A percentile compares a stretch with the other conserved stretches of the same genome.
Evolutionary conservation across 2,329 filamentous ascomycete genomes (phyloP).

Genomic region (Microcyclosporella mali): DNA sequence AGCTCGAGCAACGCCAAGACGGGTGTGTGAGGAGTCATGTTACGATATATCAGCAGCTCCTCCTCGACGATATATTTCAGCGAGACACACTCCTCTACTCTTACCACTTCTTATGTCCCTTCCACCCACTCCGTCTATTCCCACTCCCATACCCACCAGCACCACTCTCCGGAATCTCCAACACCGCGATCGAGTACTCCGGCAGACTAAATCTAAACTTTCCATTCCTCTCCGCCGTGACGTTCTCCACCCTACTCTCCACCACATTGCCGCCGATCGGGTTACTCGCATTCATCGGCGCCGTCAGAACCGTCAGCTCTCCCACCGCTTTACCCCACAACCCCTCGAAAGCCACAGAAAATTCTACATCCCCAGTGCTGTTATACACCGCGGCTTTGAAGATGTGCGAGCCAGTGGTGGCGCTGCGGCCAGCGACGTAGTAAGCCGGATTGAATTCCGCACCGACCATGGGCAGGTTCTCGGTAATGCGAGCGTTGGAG

Average conservation of each 20-base stretch:
- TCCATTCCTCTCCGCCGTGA: slow-evolving; percentile 43
- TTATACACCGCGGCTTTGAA: slow-evolving; percentile 48
- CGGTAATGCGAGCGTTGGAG: slow-evolving; percentile 40
- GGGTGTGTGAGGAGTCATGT: no score
- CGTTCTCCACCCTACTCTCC: slow-evolving; percentile 33
- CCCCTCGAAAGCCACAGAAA: slow-evolving; percentile 35
- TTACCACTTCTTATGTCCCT: slow-evolving; percentile 4
- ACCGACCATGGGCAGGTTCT: slow-evolving; percentile 39
- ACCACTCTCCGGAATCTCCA: slow-evolving; percentile 34
- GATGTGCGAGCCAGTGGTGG: slow-evolving; percentile 32
- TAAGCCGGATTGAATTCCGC: slow-evolving; percentile 38
- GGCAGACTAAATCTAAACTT: slow-evolving; percentile 50
- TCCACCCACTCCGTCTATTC: slow-evolving; percentile 4
- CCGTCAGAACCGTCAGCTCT: slow-evolving; percentile 40
- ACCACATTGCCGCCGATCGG: slow-evolving; percentile 46
- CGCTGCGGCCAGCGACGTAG: slow-evolving; percentile 41
- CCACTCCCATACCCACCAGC: slow-evolving; percentile 1
- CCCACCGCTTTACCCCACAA: slow-evolving; percentile 29
- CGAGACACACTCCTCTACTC: no score
- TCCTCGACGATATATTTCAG: no score
- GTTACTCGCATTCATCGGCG: slow-evolving; percentile 26
- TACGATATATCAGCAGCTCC: no score
- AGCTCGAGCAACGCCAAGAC: no score
- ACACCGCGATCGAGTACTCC: slow-evolving; percentile 50
- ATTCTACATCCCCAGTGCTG: slow-evolving; percentile 35